A percentile compares a stretch with the other conserved stretches of the same genome.
phyloP scores from a whole-genome alignment of 371 early-diverging fungal species.

The Basidiobolus meristosporus region DNA sequence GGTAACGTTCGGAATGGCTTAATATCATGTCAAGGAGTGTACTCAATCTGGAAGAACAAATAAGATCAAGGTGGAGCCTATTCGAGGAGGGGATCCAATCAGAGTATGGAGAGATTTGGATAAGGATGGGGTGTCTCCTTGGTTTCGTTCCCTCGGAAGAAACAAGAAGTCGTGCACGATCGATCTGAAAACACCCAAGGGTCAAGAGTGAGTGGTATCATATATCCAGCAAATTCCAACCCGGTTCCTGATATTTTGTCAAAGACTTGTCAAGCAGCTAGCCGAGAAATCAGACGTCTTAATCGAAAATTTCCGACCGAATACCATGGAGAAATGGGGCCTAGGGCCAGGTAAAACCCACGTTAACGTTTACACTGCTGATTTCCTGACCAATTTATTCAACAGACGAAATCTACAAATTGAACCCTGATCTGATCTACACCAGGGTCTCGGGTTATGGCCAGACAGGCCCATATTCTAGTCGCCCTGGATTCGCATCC shows the following conservation, averaged over 20 bases:
- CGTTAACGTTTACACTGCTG: neutral
- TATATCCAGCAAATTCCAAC: neutral
- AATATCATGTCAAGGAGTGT: neutral
- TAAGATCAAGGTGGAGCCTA: slow-evolving; percentile 30
- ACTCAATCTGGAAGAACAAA: neutral
- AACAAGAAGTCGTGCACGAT: slow-evolving; percentile 32
- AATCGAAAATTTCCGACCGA: slow-evolving; percentile 32
- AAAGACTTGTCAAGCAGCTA: slow-evolving; percentile 17
- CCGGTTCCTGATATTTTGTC: neutral
- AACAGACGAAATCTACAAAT: slow-evolving; percentile 16
- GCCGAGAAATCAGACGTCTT: slow-evolving; percentile 24
- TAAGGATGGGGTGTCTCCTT: slow-evolving; percentile 21
- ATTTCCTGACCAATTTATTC: neutral
- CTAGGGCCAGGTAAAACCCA: slow-evolving; percentile 21
- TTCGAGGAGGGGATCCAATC: slow-evolving; percentile 24
- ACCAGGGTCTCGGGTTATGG: slow-evolving; percentile 32
- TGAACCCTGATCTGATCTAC: slow-evolving; percentile 20
- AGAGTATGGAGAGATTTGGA: slow-evolving; percentile 26
- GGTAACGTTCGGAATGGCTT: slow-evolving; percentile 7
- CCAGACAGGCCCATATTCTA: slow-evolving; percentile 28
- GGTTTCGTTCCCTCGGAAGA: slow-evolving; percentile 23
- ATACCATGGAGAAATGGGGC: slow-evolving; percentile 38
- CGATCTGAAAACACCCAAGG: slow-evolving; percentile 19
- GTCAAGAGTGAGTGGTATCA: slow-evolving; percentile 12
- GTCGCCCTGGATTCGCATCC: slow-evolving; percentile 26